phyloP scores from a whole-genome alignment of 1,139 yeast genomes.

The Saccharomyces pastorianus region DNA sequence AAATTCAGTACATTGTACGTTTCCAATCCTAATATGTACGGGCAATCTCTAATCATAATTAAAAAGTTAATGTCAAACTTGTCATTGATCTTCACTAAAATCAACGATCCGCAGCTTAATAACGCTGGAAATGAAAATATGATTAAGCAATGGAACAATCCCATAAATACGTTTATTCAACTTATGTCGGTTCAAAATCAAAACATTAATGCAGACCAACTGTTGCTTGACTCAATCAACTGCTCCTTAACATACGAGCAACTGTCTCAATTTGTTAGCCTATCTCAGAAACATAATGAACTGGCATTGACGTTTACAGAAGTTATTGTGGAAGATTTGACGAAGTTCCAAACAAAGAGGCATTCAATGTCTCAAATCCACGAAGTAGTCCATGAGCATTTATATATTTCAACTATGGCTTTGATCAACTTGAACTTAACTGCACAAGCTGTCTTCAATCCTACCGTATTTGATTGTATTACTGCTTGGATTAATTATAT shows the following conservation, averaged over 20 bases:
- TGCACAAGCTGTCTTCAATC: slow-evolving; percentile 6
- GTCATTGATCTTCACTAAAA: slow-evolving; percentile 40
- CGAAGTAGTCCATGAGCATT: slow-evolving; percentile 25
- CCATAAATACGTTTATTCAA: slow-evolving; percentile 32
- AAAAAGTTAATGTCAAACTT: slow-evolving; percentile 47
- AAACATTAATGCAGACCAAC: slow-evolving; percentile 8
- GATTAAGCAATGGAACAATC: slow-evolving; percentile 34
- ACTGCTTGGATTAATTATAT: slow-evolving; percentile 38
- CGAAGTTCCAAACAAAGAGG: slow-evolving; percentile 26
- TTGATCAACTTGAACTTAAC: slow-evolving; percentile 24
- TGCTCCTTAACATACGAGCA: slow-evolving; percentile 19
- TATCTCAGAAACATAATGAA: slow-evolving; percentile 18
- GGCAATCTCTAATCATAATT: slow-evolving; percentile 31
- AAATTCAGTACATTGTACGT: slow-evolving; percentile 14
- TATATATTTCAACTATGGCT: slow-evolving; percentile 30
- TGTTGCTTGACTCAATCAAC: slow-evolving; percentile 14
- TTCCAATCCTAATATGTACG: slow-evolving; percentile 11
- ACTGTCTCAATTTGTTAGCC: slow-evolving; percentile 22
- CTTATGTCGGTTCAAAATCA: slow-evolving; percentile 16
- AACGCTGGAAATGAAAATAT: slow-evolving; percentile 1
- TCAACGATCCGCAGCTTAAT: slow-evolving; percentile 21
- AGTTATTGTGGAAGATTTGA: slow-evolving; percentile 48
- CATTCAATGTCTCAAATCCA: slow-evolving; percentile 23
- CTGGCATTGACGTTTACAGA: slow-evolving; percentile 38
- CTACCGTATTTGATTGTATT: slow-evolving; percentile 29